Conservation (phyloP, 805 yeast species). For the Nakazawaea ambrosiae region DNA sequence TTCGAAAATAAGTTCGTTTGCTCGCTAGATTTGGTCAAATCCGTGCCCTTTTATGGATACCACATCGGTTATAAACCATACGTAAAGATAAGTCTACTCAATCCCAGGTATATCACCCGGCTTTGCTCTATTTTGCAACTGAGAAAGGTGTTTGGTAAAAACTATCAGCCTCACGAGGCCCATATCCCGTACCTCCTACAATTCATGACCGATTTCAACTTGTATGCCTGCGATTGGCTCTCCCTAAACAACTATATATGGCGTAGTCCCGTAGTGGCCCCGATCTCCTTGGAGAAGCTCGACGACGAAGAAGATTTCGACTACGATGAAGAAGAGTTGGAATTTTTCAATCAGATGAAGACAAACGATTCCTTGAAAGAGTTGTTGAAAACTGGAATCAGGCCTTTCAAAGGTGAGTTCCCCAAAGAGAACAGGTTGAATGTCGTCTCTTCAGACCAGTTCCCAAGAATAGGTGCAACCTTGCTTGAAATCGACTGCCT, state of each 20-base stretch:
- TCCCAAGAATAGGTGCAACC: slow-evolving; percentile 53
- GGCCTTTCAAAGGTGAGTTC: slow-evolving; percentile 9
- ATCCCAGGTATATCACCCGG: slow-evolving; percentile 52
- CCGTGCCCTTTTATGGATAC: slow-evolving; percentile 80
- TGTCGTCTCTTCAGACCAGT: slow-evolving; percentile 23
- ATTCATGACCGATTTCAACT: slow-evolving; percentile 74
- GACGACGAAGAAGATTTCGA: slow-evolving; percentile 14
- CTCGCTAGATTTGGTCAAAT: slow-evolving; percentile 59
- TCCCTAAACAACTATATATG: slow-evolving; percentile 39
- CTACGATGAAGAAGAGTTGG: slow-evolving; percentile 12
- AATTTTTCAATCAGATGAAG: slow-evolving; percentile 19
- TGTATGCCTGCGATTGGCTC: slow-evolving; percentile 82
- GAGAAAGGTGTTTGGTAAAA: slow-evolving; percentile 27
- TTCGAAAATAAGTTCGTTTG: slow-evolving; percentile 38
- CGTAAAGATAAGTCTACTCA: slow-evolving; percentile 61
- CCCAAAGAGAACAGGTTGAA: slow-evolving; percentile 13
- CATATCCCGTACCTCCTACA: slow-evolving; percentile 77
- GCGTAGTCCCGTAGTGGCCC: slow-evolving; percentile 43
- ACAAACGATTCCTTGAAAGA: slow-evolving; percentile 25
- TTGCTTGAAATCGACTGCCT: slow-evolving; percentile 66
- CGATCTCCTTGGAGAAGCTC: slow-evolving; percentile 12
- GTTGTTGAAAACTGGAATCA: slow-evolving; percentile 19
- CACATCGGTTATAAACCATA: slow-evolving; percentile 56
- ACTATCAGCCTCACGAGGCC: slow-evolving; percentile 58
- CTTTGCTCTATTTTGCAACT: slow-evolving; percentile 41